Evolutionary conservation across 2,329 filamentous ascomycete species (phyloP).

Genomic region (Claviceps fusiformis): DNA sequence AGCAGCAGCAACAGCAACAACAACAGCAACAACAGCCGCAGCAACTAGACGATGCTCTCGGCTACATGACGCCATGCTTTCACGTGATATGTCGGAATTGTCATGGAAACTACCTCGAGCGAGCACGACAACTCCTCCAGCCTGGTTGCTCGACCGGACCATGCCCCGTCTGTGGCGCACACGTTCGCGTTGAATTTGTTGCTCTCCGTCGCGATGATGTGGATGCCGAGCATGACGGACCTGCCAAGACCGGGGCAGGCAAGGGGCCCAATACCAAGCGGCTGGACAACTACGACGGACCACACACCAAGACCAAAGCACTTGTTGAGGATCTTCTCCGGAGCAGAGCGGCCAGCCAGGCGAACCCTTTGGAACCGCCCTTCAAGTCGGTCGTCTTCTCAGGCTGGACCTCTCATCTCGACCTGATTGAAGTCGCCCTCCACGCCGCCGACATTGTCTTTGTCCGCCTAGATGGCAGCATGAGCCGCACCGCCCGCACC

Average conservation of each 20-base stretch:
- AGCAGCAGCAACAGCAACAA: constrained; percentile 28
- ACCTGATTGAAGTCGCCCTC: constrained; percentile 78
- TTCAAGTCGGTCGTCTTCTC: constrained; percentile 93
- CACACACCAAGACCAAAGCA: constrained; percentile 82
- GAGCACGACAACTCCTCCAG: constrained; percentile 28
- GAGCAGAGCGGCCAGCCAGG: constrained; percentile 48
- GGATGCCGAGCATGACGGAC: constrained; percentile 41
- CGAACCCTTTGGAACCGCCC: constrained; percentile 51
- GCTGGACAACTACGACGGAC: constrained; percentile 61
- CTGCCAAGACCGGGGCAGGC: constrained; percentile 23
- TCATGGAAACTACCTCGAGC: constrained; percentile 44
- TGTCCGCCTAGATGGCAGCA: constrained; percentile 79
- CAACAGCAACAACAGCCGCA: not conserved
- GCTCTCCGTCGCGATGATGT: constrained; percentile 51
- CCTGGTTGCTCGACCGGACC: constrained; percentile 28
- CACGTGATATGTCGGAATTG: constrained; percentile 73
- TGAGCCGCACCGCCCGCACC: constrained; percentile 62
- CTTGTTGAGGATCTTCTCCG: constrained; percentile 61
- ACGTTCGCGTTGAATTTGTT: constrained; percentile 51
- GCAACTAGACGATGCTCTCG: constrained; percentile 50
- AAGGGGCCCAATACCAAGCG: constrained; percentile 31
- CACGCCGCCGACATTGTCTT: constrained; percentile 52
- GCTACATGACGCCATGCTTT: constrained; percentile 74
- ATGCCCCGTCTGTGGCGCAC: constrained; percentile 57
- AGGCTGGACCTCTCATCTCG: constrained; percentile 88